Base-by-base conservation (phyloP, 2,329 filamentous ascomycete genomes). In the Ascochyta fabae region DNA sequence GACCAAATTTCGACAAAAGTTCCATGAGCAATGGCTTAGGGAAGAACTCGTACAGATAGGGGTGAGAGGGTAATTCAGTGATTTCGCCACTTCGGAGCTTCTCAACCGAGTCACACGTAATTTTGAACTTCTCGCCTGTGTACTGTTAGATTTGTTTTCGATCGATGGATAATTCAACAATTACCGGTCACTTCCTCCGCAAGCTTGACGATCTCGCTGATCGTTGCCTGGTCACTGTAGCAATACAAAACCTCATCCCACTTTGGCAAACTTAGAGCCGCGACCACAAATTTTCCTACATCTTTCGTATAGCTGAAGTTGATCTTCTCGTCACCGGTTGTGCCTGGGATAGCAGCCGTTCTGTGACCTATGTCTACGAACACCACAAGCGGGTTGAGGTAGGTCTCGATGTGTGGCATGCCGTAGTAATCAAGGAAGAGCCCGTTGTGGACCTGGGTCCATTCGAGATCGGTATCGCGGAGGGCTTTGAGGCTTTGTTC, bases 131-230 rank as follows among this genome's bases (percentile, higher is more conserved):
- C 22, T 33, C 38, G 16, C 78, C 78, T 58, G 65, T 73, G 24
- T 6, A 22, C 4, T n/a, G 16, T 59, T 31, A 60, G 51, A 24
- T 40, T 13, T 34, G 19, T 13, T 6, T 16, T 6, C 31, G 5
- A 5, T 3, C 8, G 6, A 4, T 1, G 6, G 8, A 12, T 31
- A 3, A 16, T 16, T 35, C 12, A 9, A 6, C n/a, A 41, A 50
- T 48, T 34, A 61, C 59, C 59, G n/a, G 50, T 56, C 1, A 73
- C 68, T 38, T 78, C 71, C 56, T 82, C 79, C 0, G 76, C 80
- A 22, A 78, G 59, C 16, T 53, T 40, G 5, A 83, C 36, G 9
- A 83, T 66, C 56, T 82, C 67, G 34, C 82, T 81, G 58, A 73
- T 77, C 0, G 79, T 80, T 6, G 77, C 52, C 27, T 75, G 73